A percentile compares a stretch with the other conserved stretches of the same genome.
phyloP scores from a whole-genome alignment of 1,284 basidiomycete genomes.

The Stereum hirsutum region DNA sequence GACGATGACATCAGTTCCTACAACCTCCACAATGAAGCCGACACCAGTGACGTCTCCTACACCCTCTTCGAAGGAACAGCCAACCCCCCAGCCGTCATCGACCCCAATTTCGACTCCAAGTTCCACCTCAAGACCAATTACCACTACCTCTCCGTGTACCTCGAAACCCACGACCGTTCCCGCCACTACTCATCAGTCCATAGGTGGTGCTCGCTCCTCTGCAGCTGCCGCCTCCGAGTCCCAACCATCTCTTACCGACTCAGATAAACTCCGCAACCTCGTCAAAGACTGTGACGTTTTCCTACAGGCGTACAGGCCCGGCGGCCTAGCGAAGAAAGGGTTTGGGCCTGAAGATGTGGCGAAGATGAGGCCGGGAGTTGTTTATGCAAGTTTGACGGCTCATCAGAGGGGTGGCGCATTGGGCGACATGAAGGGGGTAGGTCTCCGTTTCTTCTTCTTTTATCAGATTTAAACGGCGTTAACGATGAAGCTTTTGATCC shows the following conservation, averaged over 20 bases:
- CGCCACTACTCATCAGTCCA: too few species aligned
- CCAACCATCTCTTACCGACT: too few species aligned
- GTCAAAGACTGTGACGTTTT: constrained; percentile 46
- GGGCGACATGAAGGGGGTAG: constrained; percentile 44
- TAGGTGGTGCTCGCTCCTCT: too few species aligned
- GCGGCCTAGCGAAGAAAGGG: constrained; percentile 38
- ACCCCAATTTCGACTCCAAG: too few species aligned
- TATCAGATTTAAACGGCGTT: neutral
- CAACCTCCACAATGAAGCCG: constrained; percentile 17
- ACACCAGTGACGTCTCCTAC: too few species aligned
- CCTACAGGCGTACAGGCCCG: constrained; percentile 58
- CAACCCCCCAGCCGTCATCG: neutral
- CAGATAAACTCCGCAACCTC: constrained; percentile 26
- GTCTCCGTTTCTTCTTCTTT: constrained; percentile 7
- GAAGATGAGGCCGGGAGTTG: constrained; percentile 36
- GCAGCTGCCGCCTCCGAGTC: too few species aligned
- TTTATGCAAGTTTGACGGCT: constrained; percentile 49
- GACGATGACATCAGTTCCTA: too few species aligned
- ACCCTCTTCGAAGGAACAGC: neutral
- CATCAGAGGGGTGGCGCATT: constrained; percentile 58
- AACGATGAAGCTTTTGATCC: neutral
- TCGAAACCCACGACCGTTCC: too few species aligned
- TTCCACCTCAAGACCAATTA: too few species aligned
- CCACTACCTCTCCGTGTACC: too few species aligned
- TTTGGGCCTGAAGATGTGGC: constrained; percentile 37